These are phyloP conservation scores for Magnolia sinica DNA, from an alignment of 164 flowering plant genomes.

Conservation along the genomic window DNA sequence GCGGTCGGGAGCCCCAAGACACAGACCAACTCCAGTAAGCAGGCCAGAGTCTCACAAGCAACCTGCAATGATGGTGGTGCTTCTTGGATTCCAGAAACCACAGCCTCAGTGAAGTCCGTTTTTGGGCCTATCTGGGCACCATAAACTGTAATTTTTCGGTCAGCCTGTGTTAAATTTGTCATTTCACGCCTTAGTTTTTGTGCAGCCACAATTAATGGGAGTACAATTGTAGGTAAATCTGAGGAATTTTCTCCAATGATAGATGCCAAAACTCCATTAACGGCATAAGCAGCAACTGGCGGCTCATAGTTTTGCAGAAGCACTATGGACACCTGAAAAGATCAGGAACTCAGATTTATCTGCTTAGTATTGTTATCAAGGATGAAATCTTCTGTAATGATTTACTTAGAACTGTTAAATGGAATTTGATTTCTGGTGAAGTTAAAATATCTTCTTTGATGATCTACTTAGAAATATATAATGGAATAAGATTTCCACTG, in stretches of 20 bases:
- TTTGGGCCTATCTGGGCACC: conserved; percentile 50
- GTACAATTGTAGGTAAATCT: conserved; percentile 38
- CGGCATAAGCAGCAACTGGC: conserved; percentile 59
- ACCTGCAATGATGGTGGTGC: conserved; percentile 47
- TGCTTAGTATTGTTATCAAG: no score
- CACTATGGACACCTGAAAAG: conserved; percentile 55
- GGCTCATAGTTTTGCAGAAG: conserved; percentile 54
- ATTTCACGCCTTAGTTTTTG: conserved; percentile 47
- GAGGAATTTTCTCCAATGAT: conserved; percentile 39
- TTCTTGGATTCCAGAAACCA: conserved; percentile 35
- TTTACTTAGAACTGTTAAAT: no score
- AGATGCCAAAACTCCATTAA: conserved; percentile 49
- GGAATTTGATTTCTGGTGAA: no score
- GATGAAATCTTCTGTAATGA: no score
- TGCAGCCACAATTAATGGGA: conserved; percentile 47
- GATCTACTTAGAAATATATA: no score
- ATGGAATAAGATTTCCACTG: no score
- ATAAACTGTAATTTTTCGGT: conserved; percentile 30
- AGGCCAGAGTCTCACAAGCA: conserved; percentile 58
- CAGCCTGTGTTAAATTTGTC: conserved; percentile 16
- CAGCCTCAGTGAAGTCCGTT: conserved; percentile 32
- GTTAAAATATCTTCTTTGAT: no score
- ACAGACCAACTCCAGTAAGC: conserved; percentile 51
- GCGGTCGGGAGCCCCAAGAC: conserved; percentile 48
- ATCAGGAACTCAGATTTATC: no score